phyloP scores from a whole-genome alignment of 768 basidiomycete species.

The Pleurotus citrinopileatus region DNA sequence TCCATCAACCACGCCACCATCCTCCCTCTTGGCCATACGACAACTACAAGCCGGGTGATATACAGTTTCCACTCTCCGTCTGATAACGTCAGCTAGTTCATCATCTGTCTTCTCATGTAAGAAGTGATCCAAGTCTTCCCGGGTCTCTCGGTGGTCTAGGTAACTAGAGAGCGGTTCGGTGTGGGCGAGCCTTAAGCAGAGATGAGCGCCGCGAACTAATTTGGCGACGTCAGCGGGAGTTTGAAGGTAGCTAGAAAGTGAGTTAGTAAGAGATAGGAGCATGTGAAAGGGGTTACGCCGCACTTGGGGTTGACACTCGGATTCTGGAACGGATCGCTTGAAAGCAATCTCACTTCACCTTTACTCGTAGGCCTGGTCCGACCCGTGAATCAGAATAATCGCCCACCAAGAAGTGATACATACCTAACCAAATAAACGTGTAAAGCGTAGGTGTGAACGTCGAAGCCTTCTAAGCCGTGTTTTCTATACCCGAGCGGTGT shows the following conservation, averaged over 20 bases:
- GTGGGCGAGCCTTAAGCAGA: constrained; percentile 35
- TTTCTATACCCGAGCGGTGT: constrained; percentile 43
- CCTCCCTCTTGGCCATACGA: constrained; percentile 38
- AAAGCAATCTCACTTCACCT: constrained; percentile 37
- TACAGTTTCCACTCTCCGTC: constrained; percentile 39
- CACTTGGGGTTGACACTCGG: constrained; percentile 46
- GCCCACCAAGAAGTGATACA: not conserved
- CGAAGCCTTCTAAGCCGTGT: constrained; percentile 5
- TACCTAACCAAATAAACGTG: constrained; percentile 43
- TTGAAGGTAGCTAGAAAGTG: constrained; percentile 33
- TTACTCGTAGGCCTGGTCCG: constrained; percentile 37
- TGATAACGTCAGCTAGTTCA: constrained; percentile 36
- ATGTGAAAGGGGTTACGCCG: constrained; percentile 1
- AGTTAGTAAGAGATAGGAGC: not conserved
- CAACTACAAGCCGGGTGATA: constrained; percentile 46
- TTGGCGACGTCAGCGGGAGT: constrained; percentile 38
- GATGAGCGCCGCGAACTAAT: constrained; percentile 38
- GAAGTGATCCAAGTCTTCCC: constrained; percentile 37
- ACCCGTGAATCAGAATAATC: not conserved
- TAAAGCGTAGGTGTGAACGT: constrained; percentile 35
- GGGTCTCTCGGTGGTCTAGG: constrained; percentile 30
- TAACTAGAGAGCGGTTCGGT: constrained; percentile 35
- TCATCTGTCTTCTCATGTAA: constrained; percentile 33
- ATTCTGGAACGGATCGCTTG: constrained; percentile 38
- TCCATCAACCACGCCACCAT: constrained; percentile 43